These are phyloP conservation scores for Epichloe sp. DNA, from an alignment of 2,329 filamentous ascomycete species.

Conservation along the genomic window DNA sequence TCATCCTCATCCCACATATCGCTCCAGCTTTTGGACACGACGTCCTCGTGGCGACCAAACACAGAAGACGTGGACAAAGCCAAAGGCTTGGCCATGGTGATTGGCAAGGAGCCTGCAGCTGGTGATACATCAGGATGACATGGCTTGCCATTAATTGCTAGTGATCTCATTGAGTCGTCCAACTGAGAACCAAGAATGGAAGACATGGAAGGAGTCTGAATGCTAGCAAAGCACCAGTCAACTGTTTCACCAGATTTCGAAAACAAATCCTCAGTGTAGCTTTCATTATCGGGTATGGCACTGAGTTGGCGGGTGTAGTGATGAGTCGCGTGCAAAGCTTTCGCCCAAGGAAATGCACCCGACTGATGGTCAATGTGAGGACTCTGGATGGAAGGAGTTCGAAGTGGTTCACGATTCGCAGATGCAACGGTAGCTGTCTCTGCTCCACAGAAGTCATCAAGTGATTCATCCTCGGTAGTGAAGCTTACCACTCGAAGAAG, in stretches of 20 bases:
- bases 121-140: constrained; percentile 34
- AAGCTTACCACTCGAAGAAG: constrained; percentile 75
- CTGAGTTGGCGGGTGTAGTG: constrained; percentile 67
- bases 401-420: constrained; percentile 86
- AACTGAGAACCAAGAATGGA: constrained; percentile 77
- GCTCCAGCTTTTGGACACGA: constrained; percentile 96
- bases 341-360: constrained; percentile 89
- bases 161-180: constrained; percentile 67
- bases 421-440: constrained; percentile 67
- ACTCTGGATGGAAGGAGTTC: constrained; percentile 88
- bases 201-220: constrained; percentile 67
- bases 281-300: constrained; percentile 68
- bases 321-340: constrained; percentile 68
- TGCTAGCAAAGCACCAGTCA: constrained; percentile 68
- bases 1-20: constrained; percentile 93
- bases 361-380: constrained; percentile 53
- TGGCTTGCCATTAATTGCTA: constrained; percentile 37
- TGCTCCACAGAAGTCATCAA: constrained; percentile 87
- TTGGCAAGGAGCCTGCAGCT: constrained; percentile 59
- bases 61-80: constrained; percentile 62
- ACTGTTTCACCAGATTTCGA: constrained; percentile 59
- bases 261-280: constrained; percentile 76
- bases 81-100: constrained; percentile 64
- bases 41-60: constrained; percentile 64
- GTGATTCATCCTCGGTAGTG: constrained; percentile 79